Conservation (phyloP, 495 filamentous ascomycete species). For the Xylaria acuta region DNA sequence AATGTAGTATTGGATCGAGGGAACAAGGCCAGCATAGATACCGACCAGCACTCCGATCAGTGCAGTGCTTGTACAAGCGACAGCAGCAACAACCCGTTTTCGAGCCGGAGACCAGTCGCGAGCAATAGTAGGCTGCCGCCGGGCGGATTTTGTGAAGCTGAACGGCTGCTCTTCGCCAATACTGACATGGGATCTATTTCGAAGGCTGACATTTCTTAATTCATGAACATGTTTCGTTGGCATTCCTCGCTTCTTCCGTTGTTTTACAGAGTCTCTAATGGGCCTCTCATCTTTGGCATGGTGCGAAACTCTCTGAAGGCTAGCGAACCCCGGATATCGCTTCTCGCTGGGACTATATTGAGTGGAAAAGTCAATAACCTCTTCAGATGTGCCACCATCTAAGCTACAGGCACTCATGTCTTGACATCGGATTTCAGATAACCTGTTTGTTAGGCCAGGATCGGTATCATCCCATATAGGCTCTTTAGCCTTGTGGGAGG, state of each 20-base stretch:
- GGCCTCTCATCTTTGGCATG: constrained; percentile 26
- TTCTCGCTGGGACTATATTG: constrained; percentile 31
- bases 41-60: constrained; percentile 72
- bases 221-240: constrained; percentile 33
- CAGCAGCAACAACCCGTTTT: constrained; percentile 69
- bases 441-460: constrained; percentile 15
- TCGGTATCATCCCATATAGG: constrained; percentile 11
- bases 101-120: constrained; percentile 68
- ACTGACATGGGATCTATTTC: constrained; percentile 48
- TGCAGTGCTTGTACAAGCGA: constrained; percentile 74
- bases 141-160: constrained; percentile 60
- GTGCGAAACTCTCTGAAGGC: constrained; percentile 27
- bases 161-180: constrained; percentile 55
- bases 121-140: constrained; percentile 58
- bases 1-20: constrained; percentile 75
- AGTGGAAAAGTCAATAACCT: constrained; percentile 38
- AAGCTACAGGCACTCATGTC: constrained; percentile 40
- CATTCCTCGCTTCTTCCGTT: constrained; percentile 28
- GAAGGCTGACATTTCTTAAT: constrained; percentile 42
- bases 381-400: constrained; percentile 40
- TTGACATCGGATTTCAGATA: constrained; percentile 26
- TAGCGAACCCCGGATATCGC: constrained; percentile 22
- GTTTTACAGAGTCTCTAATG: constrained; percentile 8
- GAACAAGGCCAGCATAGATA: constrained; percentile 76
- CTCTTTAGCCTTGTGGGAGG: constrained; percentile 27